Base-by-base conservation (phyloP, 768 basidiomycete genomes). In the Naematelia encephala region DNA sequence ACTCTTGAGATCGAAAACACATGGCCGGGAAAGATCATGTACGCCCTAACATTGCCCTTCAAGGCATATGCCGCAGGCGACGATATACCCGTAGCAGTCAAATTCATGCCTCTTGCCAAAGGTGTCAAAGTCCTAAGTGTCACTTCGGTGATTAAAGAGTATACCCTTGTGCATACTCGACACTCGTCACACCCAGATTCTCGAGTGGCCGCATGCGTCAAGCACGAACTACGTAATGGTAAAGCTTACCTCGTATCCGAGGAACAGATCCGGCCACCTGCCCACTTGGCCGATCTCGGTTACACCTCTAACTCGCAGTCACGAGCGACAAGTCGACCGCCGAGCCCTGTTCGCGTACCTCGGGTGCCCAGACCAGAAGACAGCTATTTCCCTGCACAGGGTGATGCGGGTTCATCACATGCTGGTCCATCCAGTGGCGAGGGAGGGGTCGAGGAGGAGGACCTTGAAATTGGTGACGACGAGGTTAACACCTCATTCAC, bases 11-110 rank as follows among this genome's bases (percentile, higher is more conserved):
- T 81, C 51, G 80, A 96, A 77, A 96, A 93, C 76, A 92, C 91
- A 14, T 98, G 94, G 94, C 92, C 94, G 0, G 88, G 87, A 21
- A 98, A 97, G 79, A 80, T 96, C 78, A 94, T 93, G 92, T 97
- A 94, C 76, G 86, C 88, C 4, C 67, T 79, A 71, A 88, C 91
- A 80, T 78, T 98, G 28, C 93, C 93, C 0, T 91, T 94, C 82
- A 94, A 93, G 73, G 94, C 93, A 0, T 97, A 89, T 86, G 90
- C 91, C 0, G 88, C 87, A 0, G 93, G 92, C 4, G 92, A 97
- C 77, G 82, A 82, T 10, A 79, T 96, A 56, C 87, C 87, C 0
- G 87, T 90, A 0, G 79, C 87, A 12, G 83, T 91, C 76, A 96
- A 94, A 74, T 89, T 96, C 73, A 85, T 85, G 29, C 92, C 94